phyloP scores from a whole-genome alignment of 139 green algal genomes.

The Chlamydomonas eustigma region DNA sequence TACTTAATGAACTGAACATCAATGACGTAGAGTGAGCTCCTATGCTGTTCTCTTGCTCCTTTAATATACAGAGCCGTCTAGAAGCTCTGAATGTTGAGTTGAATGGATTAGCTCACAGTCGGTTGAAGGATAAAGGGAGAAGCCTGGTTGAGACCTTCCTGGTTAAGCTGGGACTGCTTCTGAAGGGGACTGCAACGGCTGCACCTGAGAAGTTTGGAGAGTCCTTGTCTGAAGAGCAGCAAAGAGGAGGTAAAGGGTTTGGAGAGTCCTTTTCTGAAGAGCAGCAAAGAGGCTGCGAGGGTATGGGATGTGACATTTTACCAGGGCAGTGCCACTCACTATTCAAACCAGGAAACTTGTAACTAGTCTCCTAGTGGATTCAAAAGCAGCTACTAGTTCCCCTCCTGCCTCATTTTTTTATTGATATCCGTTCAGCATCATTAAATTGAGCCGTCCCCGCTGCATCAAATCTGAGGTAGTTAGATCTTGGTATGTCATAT shows the following conservation, averaged over 20 bases:
- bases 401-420: too few relatives aligned
- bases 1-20: too few relatives aligned
- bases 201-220: constrained; percentile 84
- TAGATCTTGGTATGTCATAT: too few relatives aligned
- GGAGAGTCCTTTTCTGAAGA: constrained; percentile 91
- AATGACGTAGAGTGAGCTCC: too few relatives aligned
- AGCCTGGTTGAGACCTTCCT: constrained; percentile 81
- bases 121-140: constrained; percentile 66
- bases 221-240: constrained; percentile 92
- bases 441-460: too few relatives aligned
- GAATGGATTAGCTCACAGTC: neutral
- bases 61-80: constrained; percentile 33
- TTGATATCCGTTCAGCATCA: too few relatives aligned
- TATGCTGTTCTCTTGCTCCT: neutral
- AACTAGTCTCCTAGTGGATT: too few relatives aligned
- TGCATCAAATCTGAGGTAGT: too few relatives aligned
- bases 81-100: constrained; percentile 51
- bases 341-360: too few relatives aligned
- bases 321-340: too few relatives aligned
- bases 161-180: constrained; percentile 70
- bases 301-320: constrained; percentile 71
- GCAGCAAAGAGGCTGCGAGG: constrained; percentile 73
- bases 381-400: too few relatives aligned
- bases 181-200: constrained; percentile 76
- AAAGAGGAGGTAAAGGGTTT: constrained; percentile 57